Percentiles rank a stretch among this genome's conserved stretches.
These are phyloP conservation scores for Raphidocelis subcapitata DNA, from an alignment of 139 green algal species.

Conservation along the genomic window DNA sequence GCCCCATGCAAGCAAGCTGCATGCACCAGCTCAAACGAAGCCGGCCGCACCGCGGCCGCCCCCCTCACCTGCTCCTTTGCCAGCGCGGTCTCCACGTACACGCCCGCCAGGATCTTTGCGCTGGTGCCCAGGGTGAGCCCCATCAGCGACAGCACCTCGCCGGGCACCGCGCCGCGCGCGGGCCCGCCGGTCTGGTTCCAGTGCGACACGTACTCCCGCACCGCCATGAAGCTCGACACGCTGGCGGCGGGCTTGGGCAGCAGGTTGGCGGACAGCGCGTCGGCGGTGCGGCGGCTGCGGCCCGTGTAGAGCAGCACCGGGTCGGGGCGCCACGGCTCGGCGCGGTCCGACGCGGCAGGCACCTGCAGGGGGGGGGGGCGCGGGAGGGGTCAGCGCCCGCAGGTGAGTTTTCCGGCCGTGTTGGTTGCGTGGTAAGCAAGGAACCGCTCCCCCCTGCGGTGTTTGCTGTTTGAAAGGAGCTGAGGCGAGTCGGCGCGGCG, in stretches of 20 bases:
- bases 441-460: too few relatives aligned
- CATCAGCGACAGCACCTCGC: constrained; percentile 29
- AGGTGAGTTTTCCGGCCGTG: too few relatives aligned
- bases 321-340: constrained; percentile 25
- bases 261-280: constrained; percentile 13
- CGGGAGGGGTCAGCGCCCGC: too few relatives aligned
- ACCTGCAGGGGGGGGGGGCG: too few relatives aligned
- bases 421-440: too few relatives aligned
- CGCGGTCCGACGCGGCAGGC: constrained; percentile 16
- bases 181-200: background rate
- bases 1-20: too few relatives aligned
- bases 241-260: constrained; percentile 1
- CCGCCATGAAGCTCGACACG: background rate
- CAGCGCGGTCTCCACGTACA: constrained; percentile 46
- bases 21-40: too few relatives aligned
- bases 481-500: background rate
- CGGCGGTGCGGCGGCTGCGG: background rate
- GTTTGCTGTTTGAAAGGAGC: too few relatives aligned
- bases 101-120: background rate
- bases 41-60: too few relatives aligned
- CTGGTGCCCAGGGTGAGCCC: constrained; percentile 40
- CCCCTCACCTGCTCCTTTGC: background rate
- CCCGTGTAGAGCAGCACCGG: constrained; percentile 39
- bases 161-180: constrained; percentile 12
- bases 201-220: constrained; percentile 6